Evolutionary conservation across 768 basidiomycete species (phyloP), one percentile per base, ranked within the genome.

Genomic region (Dentipellis fragilis): DNA sequence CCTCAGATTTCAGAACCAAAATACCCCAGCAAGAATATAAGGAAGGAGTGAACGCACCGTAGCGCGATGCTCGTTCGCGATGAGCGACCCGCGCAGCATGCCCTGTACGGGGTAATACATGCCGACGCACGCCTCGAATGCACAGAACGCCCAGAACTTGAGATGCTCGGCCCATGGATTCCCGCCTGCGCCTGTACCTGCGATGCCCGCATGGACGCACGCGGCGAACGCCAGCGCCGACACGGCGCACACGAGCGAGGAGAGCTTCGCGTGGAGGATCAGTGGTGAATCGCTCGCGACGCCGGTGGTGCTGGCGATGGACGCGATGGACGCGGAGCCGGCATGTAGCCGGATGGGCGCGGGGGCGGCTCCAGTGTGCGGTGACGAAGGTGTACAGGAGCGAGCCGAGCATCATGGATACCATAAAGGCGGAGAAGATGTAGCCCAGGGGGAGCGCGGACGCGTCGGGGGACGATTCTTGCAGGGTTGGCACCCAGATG

Each of bases 81-180:
- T 81, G 53, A 88, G 66, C 1, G 75, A 73, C 21, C 85, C 84
- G 40, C 83, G 75, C 19, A 88, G 68, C 76, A 85, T 87, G 29
- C 86, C 86, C 56, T 88, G 86, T 34, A 87, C 78, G 21, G 86
- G 86, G 63, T 88, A 88, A 63, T 88, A 88, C 80, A 85, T 79
- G 48, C 86, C 86, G 7, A 88, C 87, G 64, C 84, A 87, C 14
- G 78, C 83, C 66, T 89, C 86, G 58, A 87, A 89, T 12, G 76
- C 69, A 60, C 87, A 87, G 62, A 89, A 89, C 12, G 84, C 79
- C 78, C 79, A 86, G 62, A 87, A 88, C 4, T 85, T 77, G 17
- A 73, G 58, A 37, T 73, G 72, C 56, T 81, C 80, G 56, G 68
- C 69, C 11, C 61, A 57, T 8, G 72, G 36, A 6, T 29, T 29